These are phyloP conservation scores for Plasmopara halstedii DNA, from an alignment of 352 stramenopile genomes.

Conservation along the genomic window DNA sequence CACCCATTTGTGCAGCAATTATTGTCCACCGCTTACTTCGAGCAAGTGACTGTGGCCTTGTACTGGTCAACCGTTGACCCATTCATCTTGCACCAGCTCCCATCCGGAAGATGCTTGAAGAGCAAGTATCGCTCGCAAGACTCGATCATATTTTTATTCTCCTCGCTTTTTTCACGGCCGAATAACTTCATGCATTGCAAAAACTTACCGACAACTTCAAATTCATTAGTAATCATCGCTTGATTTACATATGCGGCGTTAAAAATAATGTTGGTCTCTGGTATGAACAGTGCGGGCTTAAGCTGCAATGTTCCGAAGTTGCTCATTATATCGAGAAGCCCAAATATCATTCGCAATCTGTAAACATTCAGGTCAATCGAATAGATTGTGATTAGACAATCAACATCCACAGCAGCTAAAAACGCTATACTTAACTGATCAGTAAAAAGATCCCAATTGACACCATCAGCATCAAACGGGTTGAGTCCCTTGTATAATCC, in stretches of 20 bases:
- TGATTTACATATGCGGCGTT: slow-evolving; percentile 67
- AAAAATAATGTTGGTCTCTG: slow-evolving; percentile 68
- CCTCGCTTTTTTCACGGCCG: slow-evolving; percentile 26
- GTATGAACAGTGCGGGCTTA: slow-evolving; percentile 53
- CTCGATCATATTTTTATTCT: slow-evolving; percentile 37
- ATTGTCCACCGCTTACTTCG: slow-evolving; percentile 44
- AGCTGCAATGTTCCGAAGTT: slow-evolving; percentile 72
- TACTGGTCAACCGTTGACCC: slow-evolving; percentile 58
- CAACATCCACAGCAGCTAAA: no score
- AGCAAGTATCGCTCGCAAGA: slow-evolving; percentile 62
- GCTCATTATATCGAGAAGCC: slow-evolving; percentile 67
- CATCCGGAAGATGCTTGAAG: slow-evolving; percentile 57
- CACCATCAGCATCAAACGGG: slow-evolving; percentile 53
- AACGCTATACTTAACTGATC: slow-evolving; percentile 64
- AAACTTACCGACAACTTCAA: slow-evolving; percentile 64
- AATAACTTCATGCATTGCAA: slow-evolving; percentile 79
- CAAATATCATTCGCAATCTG: slow-evolving; percentile 77
- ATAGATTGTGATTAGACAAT: slow-evolving; percentile 6
- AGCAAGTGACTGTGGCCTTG: slow-evolving; percentile 72
- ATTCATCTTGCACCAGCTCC: slow-evolving; percentile 61
- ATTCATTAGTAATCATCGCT: slow-evolving; percentile 61
- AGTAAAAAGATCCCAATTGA: slow-evolving; percentile 52
- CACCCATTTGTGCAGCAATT: not conserved
- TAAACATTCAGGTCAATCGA: slow-evolving; percentile 4
- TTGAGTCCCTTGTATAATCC: slow-evolving; percentile 61